Evolutionary conservation across 257 asterid species (phyloP).

Genomic region (Vinca minor): DNA sequence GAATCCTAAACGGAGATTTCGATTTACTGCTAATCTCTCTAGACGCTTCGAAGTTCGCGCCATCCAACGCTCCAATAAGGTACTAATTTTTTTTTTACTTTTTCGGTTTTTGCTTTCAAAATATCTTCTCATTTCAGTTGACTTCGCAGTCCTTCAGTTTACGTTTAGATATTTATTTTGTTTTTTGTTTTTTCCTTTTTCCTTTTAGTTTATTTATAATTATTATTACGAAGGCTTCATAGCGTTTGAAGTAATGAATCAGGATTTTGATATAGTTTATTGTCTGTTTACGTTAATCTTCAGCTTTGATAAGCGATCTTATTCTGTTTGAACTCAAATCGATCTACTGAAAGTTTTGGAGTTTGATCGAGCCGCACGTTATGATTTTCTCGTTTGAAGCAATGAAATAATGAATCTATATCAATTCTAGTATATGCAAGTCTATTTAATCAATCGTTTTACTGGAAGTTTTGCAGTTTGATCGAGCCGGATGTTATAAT

Average conservation of each 20-base stretch:
- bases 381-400: neutral
- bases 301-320: neutral
- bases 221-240: no score
- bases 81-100: neutral
- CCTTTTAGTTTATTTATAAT: no score
- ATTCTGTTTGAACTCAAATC: neutral
- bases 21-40: conserved; percentile 79
- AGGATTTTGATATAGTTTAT: neutral
- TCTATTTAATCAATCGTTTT: no score
- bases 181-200: neutral
- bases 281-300: neutral
- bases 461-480: no score
- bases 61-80: conserved; percentile 87
- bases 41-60: conserved; percentile 72
- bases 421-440: no score
- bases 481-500: no score
- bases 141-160: conserved; percentile 11
- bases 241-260: neutral
- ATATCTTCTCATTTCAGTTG: conserved; percentile 19
- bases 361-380: neutral
- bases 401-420: no score
- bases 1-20: conserved; percentile 69
- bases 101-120: no score
- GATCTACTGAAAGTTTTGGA: neutral
- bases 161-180: no score